Base-by-base conservation (phyloP, 2,329 filamentous ascomycete species). In the Aspergillus quadrilineatus region DNA sequence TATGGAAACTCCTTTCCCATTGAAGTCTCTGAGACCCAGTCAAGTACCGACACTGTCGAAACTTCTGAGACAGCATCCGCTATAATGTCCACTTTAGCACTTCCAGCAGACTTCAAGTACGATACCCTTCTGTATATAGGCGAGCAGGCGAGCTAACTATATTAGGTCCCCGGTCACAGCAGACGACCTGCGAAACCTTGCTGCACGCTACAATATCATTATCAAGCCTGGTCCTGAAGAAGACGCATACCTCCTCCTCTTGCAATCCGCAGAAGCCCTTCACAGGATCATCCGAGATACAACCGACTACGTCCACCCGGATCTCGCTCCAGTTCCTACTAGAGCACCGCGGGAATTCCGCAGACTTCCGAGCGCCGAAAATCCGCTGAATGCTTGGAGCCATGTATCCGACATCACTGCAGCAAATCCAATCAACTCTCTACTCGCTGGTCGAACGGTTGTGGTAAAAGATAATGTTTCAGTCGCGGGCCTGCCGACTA, bases 331-430 rank as follows among this genome's bases (percentile, higher is more conserved):
- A 3, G 57, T 61, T 2, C 55, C 60, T 53, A 67, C 56, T 69
- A 64, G 53, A 59, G 53, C 50, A 55, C 56, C 56, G 63, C 70
- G 36, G 3, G 52, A 50, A n/a, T 54, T 58, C n/a, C n/a, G 47
- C 14, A 28, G 30, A 17, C 34, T 32, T 4, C 22, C 9, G 8
- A 15, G 6, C 5, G 54, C 61, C 15, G 67, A 73, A 4, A 77
- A 78, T 56, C 73, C 72, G 10, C 56, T 77, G 22, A 78, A 78
- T 63, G 76, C 71, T n/a, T 78, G 76, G 76, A 73, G 73, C 41
- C 71, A 78, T 52, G 67, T 67, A 39, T 69, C 67, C 22, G 61
- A 65, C 3, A 62, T 77, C 10, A 62, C 58, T n/a, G 63, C 70
- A 6, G 55, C 62, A 3, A 56, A 56, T 42, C 67, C 68, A 4